Conservation (phyloP, 169 alveolate species). For the Pseudocohnilembus persalinus region DNA sequence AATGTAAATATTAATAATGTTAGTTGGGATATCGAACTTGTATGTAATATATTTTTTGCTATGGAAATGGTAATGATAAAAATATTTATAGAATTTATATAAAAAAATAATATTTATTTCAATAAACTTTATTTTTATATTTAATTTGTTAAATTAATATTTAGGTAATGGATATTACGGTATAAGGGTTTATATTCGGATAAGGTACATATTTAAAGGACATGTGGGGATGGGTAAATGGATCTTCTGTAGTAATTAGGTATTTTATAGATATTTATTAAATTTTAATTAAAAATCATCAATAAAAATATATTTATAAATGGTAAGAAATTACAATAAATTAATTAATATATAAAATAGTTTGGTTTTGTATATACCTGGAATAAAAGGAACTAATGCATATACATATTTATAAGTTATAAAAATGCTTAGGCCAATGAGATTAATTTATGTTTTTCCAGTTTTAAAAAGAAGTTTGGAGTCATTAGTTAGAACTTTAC, state of each 20-base stretch:
- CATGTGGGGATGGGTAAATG: conserved; percentile 15
- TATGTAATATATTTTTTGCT: conserved; percentile 24
- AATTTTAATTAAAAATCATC: neutral
- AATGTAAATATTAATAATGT: neutral
- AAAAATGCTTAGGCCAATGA: conserved; percentile 25
- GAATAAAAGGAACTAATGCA: neutral
- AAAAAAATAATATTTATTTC: no score
- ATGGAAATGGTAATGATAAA: conserved; percentile 13
- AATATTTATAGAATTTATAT: conserved; percentile 28
- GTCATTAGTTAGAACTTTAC: conserved; percentile 18
- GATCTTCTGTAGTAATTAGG: conserved; percentile 6
- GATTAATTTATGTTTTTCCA: conserved; percentile 21
- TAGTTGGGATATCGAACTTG: conserved; percentile 18
- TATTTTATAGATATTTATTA: neutral
- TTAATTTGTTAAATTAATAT: no score
- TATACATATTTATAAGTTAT: neutral
- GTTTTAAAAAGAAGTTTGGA: conserved; percentile 13
- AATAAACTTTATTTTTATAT: no score
- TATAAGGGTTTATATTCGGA: conserved; percentile 8
- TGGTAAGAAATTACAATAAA: conserved; percentile 1
- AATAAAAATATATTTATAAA: no score
- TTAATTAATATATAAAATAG: neutral
- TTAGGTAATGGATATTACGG: no score
- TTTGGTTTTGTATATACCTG: conserved; percentile 6
- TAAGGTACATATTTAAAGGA: conserved; percentile 17